Percentiles rank a stretch among this genome's conserved stretches.
Conservation (phyloP, 257 asterid species). For the Primulina huaijiensis region DNA sequence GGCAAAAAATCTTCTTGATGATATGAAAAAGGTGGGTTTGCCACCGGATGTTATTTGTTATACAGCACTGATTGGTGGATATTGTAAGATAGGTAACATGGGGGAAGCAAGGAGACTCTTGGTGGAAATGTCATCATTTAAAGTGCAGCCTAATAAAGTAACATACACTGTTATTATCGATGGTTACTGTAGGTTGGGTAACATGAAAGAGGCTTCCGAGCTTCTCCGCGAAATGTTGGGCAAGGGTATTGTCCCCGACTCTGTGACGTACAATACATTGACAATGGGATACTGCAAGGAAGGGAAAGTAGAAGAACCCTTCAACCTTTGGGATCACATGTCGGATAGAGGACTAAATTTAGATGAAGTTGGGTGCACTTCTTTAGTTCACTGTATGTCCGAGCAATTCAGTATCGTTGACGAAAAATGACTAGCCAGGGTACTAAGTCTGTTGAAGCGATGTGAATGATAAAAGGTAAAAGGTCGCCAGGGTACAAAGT, state of each 20-base stretch:
- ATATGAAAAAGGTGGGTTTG: constrained; percentile 63
- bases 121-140: constrained; percentile 61
- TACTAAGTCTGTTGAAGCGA: neutral
- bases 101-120: constrained; percentile 49
- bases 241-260: constrained; percentile 65
- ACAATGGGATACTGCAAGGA: constrained; percentile 51
- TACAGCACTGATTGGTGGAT: constrained; percentile 78
- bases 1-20: constrained; percentile 47
- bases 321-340: constrained; percentile 54
- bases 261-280: constrained; percentile 62
- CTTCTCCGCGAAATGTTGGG: constrained; percentile 59
- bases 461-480: neutral
- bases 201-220: constrained; percentile 49
- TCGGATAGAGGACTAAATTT: constrained; percentile 47
- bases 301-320: constrained; percentile 57
- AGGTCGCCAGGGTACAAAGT: neutral
- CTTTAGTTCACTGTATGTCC: constrained; percentile 55
- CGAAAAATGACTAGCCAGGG: constrained; percentile 37
- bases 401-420: constrained; percentile 36
- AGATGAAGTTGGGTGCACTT: constrained; percentile 63
- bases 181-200: constrained; percentile 66
- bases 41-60: constrained; percentile 72
- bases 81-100: constrained; percentile 75
- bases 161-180: constrained; percentile 70
- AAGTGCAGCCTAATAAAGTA: constrained; percentile 62